Evolutionary conservation across 805 yeast genomes (phyloP), one percentile per base, ranked within the genome.

Genomic region (Yarrowia bubula): DNA sequence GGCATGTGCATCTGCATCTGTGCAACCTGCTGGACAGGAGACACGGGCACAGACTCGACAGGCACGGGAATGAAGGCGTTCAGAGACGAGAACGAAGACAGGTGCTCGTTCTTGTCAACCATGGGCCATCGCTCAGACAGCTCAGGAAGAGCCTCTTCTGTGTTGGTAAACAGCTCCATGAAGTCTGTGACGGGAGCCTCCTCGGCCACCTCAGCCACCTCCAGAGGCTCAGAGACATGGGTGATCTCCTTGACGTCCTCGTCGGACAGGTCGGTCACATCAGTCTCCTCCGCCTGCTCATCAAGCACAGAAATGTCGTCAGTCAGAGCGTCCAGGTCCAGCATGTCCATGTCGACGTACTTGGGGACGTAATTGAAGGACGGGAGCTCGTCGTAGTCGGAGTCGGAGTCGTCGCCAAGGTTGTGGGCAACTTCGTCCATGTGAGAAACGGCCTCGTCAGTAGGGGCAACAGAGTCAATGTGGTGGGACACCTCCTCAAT

Each of bases 311-410:
- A 48, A 17, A 51, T 8, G 35, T 51, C 58, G 22, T 51, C 43
- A 11, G 58, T 38, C 47, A 55, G 38, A 17, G 35, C 46, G n/a
- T 41, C 47, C 47, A 55, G 15, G 47, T 41, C 61, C 60, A 53
- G 46, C 35, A 55, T 22, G 47, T 55, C 61, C 61, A 39, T 11
- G 38, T 55, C 61, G 28, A 33, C 53, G 47, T 55, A 55, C 61
- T 55, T 55, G 61, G 61, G 61, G 31, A 55, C 61, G 47, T 39
- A 55, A 41, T 41, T 55, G 61, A 55, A 55, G n/a, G 46, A 38
- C 13, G 61, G 61, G 11, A 55, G 46, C 28, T 55, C 61, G 47
- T 55, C 61, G 17, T 55, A 55, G 47, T 55, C 61, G 61, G 61
- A 55, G 2, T 55, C 61, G 31, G 58, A 37, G 33, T 37, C 58